Evolutionary conservation across 2,329 filamentous ascomycete genomes (phyloP), one percentile per base, ranked within the genome.

Genomic region (Aspergillus melleus): DNA sequence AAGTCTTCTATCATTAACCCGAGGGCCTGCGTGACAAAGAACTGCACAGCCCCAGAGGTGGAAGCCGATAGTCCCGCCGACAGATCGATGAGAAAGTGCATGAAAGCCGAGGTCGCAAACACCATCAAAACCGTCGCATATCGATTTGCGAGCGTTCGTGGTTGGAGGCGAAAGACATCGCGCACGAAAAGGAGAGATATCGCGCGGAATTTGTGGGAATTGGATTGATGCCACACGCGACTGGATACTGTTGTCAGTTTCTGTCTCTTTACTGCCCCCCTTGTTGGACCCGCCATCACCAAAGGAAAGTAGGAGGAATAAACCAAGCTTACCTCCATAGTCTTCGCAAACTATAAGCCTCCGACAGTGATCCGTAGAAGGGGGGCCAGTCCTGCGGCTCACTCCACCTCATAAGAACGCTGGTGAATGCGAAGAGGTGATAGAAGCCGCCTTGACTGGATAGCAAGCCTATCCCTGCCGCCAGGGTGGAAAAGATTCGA

Each of bases 141-240:
- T 26, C 36, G 53, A 14, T 12, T 11, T 9, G 24, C 11, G 2
- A 42, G 49, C 6, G 49, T 55, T 2, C 53, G 9, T 11, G 36
- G 36, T 1, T 19, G 39, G 4, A 60, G 10, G 20, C 30, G 14
- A 19, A 60, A 22, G 29, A 60, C 12, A 39, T 60, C 49, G 6
- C 29, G 49, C 1, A 16, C 16, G 2, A 60, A 1, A 46, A 42
- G 53, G 5, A 29, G 19, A 5, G 53, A 44, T 12, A 60, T 55
- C 1, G 49, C 22, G 14, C 42, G 47, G 29, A 60, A 53, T 20
- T 60, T 60, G 49, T 60, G 58, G 11, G 58, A 29, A 30, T 60
- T 60, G 9, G 49, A 60, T 36, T 60, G 58, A 22, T 60, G 58
- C 58, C 58, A 60, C 6, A 52, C 42, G 24, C 44, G 51, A 55